Conservation (phyloP, 2,329 filamentous ascomycete species). For the Lachnellula cervina region DNA sequence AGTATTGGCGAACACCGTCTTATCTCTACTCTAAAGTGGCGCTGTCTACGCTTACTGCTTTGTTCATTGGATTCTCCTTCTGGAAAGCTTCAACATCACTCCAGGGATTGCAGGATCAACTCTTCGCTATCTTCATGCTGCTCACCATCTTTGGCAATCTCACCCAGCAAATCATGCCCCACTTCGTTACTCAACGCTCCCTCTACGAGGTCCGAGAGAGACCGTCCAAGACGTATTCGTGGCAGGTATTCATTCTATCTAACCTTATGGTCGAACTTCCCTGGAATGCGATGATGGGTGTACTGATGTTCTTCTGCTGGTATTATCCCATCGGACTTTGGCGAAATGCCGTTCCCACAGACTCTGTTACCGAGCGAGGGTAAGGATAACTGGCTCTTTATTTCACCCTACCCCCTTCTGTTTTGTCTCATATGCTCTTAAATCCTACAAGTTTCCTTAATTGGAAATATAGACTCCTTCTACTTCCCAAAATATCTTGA, state of each 20-base stretch:
- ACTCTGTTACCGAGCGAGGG: slow-evolving; percentile 62
- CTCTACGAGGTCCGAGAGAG: slow-evolving; percentile 68
- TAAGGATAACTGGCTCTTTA: too few relatives aligned
- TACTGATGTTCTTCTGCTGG: slow-evolving; percentile 75
- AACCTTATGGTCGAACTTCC: slow-evolving; percentile 80
- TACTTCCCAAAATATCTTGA: too few relatives aligned
- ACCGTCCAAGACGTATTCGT: slow-evolving; percentile 75
- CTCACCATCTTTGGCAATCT: slow-evolving; percentile 69
- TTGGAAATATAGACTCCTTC: too few relatives aligned
- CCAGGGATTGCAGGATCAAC: slow-evolving; percentile 63
- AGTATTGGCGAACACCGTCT: slow-evolving; percentile 62
- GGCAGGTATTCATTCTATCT: slow-evolving; percentile 61
- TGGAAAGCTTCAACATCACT: slow-evolving; percentile 53
- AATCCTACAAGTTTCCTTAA: too few relatives aligned
- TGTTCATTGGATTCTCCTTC: slow-evolving; percentile 67
- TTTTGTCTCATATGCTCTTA: too few relatives aligned
- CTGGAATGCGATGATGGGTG: slow-evolving; percentile 69
- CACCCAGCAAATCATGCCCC: slow-evolving; percentile 73
- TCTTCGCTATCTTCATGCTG: slow-evolving; percentile 75
- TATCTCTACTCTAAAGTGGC: slow-evolving; percentile 42
- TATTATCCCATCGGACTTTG: slow-evolving; percentile 84
- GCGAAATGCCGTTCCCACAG: slow-evolving; percentile 59
- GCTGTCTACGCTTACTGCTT: slow-evolving; percentile 33
- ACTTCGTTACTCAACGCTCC: slow-evolving; percentile 47
- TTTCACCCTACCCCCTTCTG: too few relatives aligned